Evolutionary conservation across 2,329 filamentous ascomycete genomes (phyloP), one percentile per base, ranked within the genome.

Genomic region (Neofusicoccum umdonicola): DNA sequence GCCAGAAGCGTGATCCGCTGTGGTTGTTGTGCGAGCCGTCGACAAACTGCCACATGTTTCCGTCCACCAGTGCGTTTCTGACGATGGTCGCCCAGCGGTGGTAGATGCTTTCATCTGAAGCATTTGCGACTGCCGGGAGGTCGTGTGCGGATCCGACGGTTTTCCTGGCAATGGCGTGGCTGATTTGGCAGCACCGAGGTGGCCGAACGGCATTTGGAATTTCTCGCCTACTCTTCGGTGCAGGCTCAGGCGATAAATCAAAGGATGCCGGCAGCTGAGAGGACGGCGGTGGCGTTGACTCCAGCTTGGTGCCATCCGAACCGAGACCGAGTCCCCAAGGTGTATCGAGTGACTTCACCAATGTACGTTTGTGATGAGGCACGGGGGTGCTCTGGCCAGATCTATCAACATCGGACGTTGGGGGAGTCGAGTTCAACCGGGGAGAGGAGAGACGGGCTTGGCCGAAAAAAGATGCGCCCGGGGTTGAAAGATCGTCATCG

Each of bases 31-130:
- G 54, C 27, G 54, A 45, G 39, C 41, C 41, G 39, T 44, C 39
- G 54, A 58, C 54, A 15, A 58, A 58, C 54, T 45, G 34, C 22
- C 22, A 58, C 54, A 58, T 58, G 15, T 45, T 45, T 39, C 19
- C 22, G 3, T 34, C 2, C 7, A 45, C 7, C 39, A 58, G 22
- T 17, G 54, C 54, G 41, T 44, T 12, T 11, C 54, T 22, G 54
- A 58, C 54, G 15, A 58, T 35, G 22, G 54, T 45, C 3, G 54
- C 54, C 54, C 54, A 58, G 27, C 15, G 54, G 15, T 58, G 2
- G 41, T 58, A 58, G 39, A 41, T 17, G 22, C 13, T n/a, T 22
- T 58, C 27, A 15, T 45, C 27, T 27, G 54, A 11, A 1, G 52
- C n/a, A 17, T 22, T 11, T 7, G 52, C 13, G 37, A 44, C 17